Evolutionary conservation across 2,329 filamentous ascomycete species (phyloP).

Genomic region (Diaporthe ampelina): DNA sequence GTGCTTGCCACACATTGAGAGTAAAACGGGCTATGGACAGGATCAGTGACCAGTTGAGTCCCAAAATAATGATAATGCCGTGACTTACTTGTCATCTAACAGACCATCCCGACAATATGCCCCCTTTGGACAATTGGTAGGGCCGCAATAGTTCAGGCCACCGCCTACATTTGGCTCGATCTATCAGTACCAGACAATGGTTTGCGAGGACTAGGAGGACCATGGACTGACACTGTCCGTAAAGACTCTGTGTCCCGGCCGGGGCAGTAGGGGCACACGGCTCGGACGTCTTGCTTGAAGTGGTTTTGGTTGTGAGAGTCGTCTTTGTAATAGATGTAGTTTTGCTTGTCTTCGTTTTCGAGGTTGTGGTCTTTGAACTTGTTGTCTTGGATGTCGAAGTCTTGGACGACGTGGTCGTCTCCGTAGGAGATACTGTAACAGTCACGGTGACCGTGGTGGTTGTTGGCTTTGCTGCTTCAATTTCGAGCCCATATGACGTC

Average conservation of each 20-base stretch:
- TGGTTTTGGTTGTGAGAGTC: too few species aligned
- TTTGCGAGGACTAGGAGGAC: background rate
- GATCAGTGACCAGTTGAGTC: background rate
- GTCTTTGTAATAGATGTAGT: background rate
- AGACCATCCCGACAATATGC: constrained; percentile 15
- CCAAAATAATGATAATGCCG: background rate
- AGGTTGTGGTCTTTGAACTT: background rate
- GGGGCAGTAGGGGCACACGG: background rate
- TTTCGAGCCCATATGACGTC: background rate
- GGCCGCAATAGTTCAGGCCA: constrained; percentile 15
- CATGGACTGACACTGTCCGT: background rate
- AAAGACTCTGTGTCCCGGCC: constrained; percentile 1
- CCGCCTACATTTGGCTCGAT: background rate
- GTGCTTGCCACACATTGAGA: constrained; percentile 22
- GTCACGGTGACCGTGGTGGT: constrained; percentile 9
- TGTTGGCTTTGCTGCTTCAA: constrained; percentile 2
- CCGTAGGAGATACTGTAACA: background rate
- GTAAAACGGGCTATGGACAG: background rate
- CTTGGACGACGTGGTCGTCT: background rate
- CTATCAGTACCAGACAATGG: background rate
- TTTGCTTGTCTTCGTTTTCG: background rate
- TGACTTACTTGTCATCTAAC: constrained; percentile 14
- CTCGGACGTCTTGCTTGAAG: background rate
- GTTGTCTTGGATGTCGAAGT: background rate
- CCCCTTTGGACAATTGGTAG: constrained; percentile 10